Percentiles rank a stretch among this genome's conserved stretches.
Evolutionary conservation across 106 monocot species (phyloP).

Genomic region (Apostasia shenzhenica): DNA sequence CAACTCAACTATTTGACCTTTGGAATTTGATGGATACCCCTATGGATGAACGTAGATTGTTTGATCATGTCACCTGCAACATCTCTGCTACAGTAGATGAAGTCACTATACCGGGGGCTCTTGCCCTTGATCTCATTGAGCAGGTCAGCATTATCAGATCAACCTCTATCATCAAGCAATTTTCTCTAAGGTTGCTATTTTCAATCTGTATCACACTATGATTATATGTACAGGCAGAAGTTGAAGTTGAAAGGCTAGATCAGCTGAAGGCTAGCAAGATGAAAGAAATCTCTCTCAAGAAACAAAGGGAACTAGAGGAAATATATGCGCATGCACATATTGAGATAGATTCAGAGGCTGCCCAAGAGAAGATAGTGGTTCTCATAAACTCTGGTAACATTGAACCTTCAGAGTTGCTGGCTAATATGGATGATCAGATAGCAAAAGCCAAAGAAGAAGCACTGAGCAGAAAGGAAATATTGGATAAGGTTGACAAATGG

Average conservation of each 20-base stretch:
- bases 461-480: slow-evolving; percentile 87
- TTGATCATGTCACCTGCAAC: slow-evolving; percentile 91
- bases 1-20: slow-evolving; percentile 68
- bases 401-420: slow-evolving; percentile 84
- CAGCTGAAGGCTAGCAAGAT: slow-evolving; percentile 86
- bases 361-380: slow-evolving; percentile 68
- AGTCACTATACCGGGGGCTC: slow-evolving; percentile 75
- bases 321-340: slow-evolving; percentile 81
- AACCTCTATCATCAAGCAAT: not conserved
- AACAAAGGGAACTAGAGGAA: slow-evolving; percentile 86
- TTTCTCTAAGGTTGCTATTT: no score
- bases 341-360: slow-evolving; percentile 67
- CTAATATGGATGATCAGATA: slow-evolving; percentile 90
- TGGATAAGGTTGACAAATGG: slow-evolving; percentile 97
- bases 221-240: slow-evolving; percentile 55
- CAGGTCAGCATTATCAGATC: slow-evolving; percentile 43
- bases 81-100: slow-evolving; percentile 71
- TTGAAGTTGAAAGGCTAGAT: slow-evolving; percentile 96
- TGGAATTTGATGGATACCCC: slow-evolving; percentile 99
- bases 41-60: slow-evolving; percentile 58
- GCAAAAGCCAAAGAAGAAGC: slow-evolving; percentile 85
- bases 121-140: slow-evolving; percentile 92
- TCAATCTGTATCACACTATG: not conserved
- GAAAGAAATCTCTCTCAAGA: slow-evolving; percentile 98
- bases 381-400: slow-evolving; percentile 73